Percentiles rank a stretch among this genome's conserved stretches.
Evolutionary conservation across 139 green algal species (phyloP).

Genomic region (Chlamydomonas eustigma): DNA sequence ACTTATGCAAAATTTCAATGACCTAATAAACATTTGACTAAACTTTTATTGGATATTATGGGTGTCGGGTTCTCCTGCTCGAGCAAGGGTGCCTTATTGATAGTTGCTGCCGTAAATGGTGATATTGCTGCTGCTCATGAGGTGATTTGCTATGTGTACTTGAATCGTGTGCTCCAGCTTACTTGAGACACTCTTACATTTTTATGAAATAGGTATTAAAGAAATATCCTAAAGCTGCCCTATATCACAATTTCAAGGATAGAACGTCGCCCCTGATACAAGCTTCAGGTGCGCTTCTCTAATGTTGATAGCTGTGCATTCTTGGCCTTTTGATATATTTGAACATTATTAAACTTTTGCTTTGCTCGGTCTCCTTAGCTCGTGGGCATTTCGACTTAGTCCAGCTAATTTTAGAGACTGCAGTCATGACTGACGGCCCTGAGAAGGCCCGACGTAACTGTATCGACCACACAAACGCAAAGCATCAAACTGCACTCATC

Average conservation of each 20-base stretch:
- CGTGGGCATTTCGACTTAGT: constrained; percentile 43
- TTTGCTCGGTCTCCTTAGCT: constrained; percentile 16
- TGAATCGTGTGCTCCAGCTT: no score
- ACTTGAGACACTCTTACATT: neutral
- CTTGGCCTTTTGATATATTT: no score
- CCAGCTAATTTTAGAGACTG: constrained; percentile 46
- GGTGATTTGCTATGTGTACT: no score
- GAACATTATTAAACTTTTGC: neutral
- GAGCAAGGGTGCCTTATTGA: constrained; percentile 24
- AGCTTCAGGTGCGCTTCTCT: constrained; percentile 23
- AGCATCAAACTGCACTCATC: constrained; percentile 47
- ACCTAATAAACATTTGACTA: no score
- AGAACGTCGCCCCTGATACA: constrained; percentile 30
- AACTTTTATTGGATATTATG: no score
- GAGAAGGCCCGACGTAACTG: constrained; percentile 31
- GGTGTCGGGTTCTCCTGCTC: constrained; percentile 18
- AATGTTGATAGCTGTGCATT: no score
- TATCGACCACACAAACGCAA: constrained; percentile 49
- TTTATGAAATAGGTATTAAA: constrained; percentile 21
- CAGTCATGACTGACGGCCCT: constrained; percentile 37
- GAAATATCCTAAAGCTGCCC: constrained; percentile 25
- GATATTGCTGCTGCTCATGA: constrained; percentile 27
- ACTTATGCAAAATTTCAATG: no score
- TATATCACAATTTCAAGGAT: constrained; percentile 40
- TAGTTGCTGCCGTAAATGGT: constrained; percentile 37